phyloP scores from a whole-genome alignment of 192 early-diverging fungal species.

The Coemansia sp. region DNA sequence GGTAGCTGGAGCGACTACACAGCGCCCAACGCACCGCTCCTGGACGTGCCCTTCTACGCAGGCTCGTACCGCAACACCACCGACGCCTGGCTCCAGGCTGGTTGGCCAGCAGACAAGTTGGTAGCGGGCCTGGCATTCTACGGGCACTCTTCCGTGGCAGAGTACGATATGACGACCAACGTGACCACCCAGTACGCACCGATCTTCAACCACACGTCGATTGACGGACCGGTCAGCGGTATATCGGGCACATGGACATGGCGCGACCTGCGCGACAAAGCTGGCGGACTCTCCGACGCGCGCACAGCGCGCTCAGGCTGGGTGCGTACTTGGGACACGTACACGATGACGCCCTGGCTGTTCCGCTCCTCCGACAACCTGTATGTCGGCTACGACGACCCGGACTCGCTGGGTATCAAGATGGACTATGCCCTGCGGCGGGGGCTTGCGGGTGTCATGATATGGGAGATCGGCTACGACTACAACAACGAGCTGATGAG shows the following conservation, averaged over 20 bases:
- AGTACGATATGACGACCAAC: slow-evolving; percentile 34
- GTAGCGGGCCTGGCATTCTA: slow-evolving; percentile 66
- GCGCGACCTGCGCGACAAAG: slow-evolving; percentile 55
- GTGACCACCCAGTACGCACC: slow-evolving; percentile 46
- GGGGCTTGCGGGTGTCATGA: slow-evolving; percentile 67
- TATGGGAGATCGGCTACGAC: slow-evolving; percentile 70
- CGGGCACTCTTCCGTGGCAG: slow-evolving; percentile 52
- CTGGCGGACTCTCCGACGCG: slow-evolving; percentile 42
- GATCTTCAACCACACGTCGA: slow-evolving; percentile 47
- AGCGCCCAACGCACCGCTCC: slow-evolving; percentile 46
- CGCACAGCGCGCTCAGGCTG: slow-evolving; percentile 52
- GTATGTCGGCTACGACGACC: slow-evolving; percentile 74
- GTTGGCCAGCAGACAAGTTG: slow-evolving; percentile 61
- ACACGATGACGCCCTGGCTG: slow-evolving; percentile 71
- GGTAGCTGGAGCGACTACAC: slow-evolving; percentile 62
- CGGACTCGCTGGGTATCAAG: slow-evolving; percentile 61
- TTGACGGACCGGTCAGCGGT: slow-evolving; percentile 55
- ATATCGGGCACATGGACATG: slow-evolving; percentile 65
- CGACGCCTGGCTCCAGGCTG: slow-evolving; percentile 56
- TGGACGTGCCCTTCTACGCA: slow-evolving; percentile 40
- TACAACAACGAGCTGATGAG: slow-evolving; percentile 62
- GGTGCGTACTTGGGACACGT: slow-evolving; percentile 63
- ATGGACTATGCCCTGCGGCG: slow-evolving; percentile 58
- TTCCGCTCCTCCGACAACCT: slow-evolving; percentile 57
- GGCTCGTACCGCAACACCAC: slow-evolving; percentile 54